A percentile compares a stretch with the other conserved stretches of the same genome.
These are phyloP conservation scores for Aaosphaeria arxii DNA, from an alignment of 2,329 filamentous ascomycete genomes.

Conservation along the genomic window DNA sequence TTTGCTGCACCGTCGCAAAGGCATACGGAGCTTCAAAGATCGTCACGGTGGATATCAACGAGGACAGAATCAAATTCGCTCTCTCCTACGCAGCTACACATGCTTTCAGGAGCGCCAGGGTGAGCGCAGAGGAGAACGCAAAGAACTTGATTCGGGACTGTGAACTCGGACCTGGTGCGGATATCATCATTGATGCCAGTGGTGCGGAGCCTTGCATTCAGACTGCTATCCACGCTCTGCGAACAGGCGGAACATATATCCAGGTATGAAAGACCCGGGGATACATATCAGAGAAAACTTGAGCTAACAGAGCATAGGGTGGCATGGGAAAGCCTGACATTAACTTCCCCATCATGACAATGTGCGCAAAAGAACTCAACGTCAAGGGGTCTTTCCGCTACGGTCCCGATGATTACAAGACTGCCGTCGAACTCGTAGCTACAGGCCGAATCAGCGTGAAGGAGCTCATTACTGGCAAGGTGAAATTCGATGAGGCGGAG, in stretches of 20 bases:
- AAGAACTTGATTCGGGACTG: constrained; percentile 61
- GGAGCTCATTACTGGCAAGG: constrained; percentile 73
- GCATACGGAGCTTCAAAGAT: constrained; percentile 83
- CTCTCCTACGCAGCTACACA: constrained; percentile 69
- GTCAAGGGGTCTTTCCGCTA: constrained; percentile 89
- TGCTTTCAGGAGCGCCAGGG: constrained; percentile 62
- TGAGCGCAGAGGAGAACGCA: constrained; percentile 68
- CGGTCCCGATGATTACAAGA: constrained; percentile 79
- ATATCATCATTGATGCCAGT: constrained; percentile 48
- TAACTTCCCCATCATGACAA: constrained; percentile 84
- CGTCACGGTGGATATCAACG: constrained; percentile 84
- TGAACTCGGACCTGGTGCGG: constrained; percentile 54
- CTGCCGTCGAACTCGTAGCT: constrained; percentile 74
- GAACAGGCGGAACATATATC: constrained; percentile 48
- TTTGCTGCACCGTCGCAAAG: constrained; percentile 81
- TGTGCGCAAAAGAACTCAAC: constrained; percentile 86
- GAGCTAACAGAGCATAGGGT: constrained; percentile 18
- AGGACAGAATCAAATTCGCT: constrained; percentile 76
- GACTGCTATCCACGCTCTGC: constrained; percentile 47
- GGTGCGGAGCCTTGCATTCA: constrained; percentile 50
- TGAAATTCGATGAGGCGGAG: constrained; percentile 79
- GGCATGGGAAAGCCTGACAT: constrained; percentile 90
- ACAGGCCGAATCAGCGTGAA: constrained; percentile 71
- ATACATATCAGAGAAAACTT: not conserved
- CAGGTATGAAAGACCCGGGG: constrained; percentile 24